Evolutionary conservation across 2,329 filamentous ascomycete genomes (phyloP).

Genomic region (Rachicladosporium sp.): DNA sequence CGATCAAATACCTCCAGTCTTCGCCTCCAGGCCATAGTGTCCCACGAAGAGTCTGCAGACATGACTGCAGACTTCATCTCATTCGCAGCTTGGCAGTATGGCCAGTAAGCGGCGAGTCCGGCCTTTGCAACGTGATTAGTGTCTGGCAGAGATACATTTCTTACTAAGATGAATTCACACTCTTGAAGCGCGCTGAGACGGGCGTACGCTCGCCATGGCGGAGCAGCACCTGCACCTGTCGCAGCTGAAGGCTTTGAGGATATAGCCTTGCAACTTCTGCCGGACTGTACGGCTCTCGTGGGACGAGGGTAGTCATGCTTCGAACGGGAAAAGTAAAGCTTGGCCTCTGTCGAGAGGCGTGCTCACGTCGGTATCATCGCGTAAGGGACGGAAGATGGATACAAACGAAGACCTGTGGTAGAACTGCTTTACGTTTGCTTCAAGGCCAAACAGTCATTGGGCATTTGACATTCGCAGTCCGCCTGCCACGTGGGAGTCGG

Average conservation of each 20-base stretch:
- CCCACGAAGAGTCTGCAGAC: constrained; percentile 44
- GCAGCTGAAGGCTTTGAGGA: constrained; percentile 65
- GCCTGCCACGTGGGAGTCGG: not conserved
- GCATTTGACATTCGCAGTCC: no score
- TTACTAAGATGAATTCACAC: constrained; percentile 24
- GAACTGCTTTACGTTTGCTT: no score
- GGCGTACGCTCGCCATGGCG: constrained; percentile 56
- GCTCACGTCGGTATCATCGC: no score
- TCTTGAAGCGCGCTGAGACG: constrained; percentile 77
- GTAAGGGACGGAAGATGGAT: no score
- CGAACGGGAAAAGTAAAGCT: not conserved
- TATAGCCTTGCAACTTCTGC: constrained; percentile 75
- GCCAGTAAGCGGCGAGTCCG: constrained; percentile 51
- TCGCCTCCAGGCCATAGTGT: constrained; percentile 50
- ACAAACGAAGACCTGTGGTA: no score
- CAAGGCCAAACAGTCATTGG: no score
- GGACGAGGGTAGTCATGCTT: constrained; percentile 65
- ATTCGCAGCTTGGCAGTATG: constrained; percentile 71
- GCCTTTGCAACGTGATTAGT: constrained; percentile 4
- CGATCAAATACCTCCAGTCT: constrained; percentile 70
- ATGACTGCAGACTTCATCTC: constrained; percentile 54
- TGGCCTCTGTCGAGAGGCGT: no score
- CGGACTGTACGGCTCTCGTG: constrained; percentile 62
- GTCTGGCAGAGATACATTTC: no score
- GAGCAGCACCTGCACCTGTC: constrained; percentile 73